Evolutionary conservation across 371 early-diverging fungal genomes (phyloP).

Genomic region (Polyrhizophydium stewartii): DNA sequence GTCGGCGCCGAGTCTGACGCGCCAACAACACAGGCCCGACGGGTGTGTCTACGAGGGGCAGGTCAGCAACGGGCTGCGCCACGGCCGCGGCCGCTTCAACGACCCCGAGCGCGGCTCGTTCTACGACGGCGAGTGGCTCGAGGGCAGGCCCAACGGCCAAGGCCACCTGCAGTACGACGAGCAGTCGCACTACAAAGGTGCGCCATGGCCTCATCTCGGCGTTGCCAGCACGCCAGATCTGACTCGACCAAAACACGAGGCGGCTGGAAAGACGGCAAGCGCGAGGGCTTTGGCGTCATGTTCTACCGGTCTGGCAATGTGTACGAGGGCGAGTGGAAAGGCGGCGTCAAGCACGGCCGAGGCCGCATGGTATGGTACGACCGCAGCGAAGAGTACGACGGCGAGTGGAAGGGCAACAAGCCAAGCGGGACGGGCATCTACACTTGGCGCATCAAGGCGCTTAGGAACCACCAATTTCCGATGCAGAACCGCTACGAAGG

Average conservation of each 20-base stretch:
- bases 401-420: conserved; percentile 44
- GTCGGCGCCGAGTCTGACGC: background rate
- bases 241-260: conserved; percentile 28
- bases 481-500: conserved; percentile 40
- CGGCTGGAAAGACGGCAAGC: conserved; percentile 31
- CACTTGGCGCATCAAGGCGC: conserved; percentile 26
- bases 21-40: conserved; percentile 26
- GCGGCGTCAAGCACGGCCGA: conserved; percentile 36
- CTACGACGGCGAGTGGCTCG: conserved; percentile 40
- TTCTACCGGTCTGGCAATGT: conserved; percentile 43
- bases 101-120: conserved; percentile 6
- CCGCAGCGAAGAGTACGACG: conserved; percentile 37
- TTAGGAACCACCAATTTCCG: conserved; percentile 31
- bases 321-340: conserved; percentile 45
- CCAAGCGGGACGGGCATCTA: conserved; percentile 44
- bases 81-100: conserved; percentile 31
- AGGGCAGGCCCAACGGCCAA: conserved; percentile 37
- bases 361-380: conserved; percentile 45
- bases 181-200: conserved; percentile 3
- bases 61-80: conserved; percentile 32
- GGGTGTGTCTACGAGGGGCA: conserved; percentile 36
- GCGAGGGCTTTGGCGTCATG: conserved; percentile 46
- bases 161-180: conserved; percentile 1
- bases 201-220: too few relatives aligned
- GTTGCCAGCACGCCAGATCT: conserved; percentile 13